phyloP scores from a whole-genome alignment of 495 filamentous ascomycete species.

The Neurospora sublineolata region DNA sequence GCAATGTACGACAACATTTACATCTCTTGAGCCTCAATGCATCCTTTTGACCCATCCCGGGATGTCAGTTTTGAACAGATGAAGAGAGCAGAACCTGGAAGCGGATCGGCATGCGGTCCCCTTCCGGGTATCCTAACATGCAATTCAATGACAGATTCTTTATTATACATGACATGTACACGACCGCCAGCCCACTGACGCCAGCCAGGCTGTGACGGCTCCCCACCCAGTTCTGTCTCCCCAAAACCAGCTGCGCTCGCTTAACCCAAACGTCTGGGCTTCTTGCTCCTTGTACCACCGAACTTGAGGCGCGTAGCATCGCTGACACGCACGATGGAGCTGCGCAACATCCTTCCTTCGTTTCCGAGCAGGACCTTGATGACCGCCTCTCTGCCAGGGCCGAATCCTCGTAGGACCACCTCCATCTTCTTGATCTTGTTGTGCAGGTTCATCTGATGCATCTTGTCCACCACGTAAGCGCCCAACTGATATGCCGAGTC shows the following conservation, averaged over 20 bases:
- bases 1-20: neutral
- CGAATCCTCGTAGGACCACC: constrained; percentile 72
- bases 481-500: constrained; percentile 91
- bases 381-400: constrained; percentile 73
- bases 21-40: neutral
- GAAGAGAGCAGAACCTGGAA: neutral
- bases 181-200: neutral
- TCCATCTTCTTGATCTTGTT: constrained; percentile 55
- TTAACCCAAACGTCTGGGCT: constrained; percentile 71
- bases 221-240: neutral
- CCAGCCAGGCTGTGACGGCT: neutral
- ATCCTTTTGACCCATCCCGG: neutral
- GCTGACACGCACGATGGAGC: constrained; percentile 59
- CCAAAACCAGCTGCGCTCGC: neutral
- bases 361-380: constrained; percentile 76
- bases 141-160: neutral
- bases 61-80: neutral
- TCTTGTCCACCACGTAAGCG: constrained; percentile 61
- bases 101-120: neutral
- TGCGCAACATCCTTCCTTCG: constrained; percentile 64
- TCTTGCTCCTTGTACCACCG: constrained; percentile 79
- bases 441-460: constrained; percentile 60
- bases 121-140: neutral
- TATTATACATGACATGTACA: constrained; percentile 19
- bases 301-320: constrained; percentile 88